Evolutionary conservation across 129 eudicot species (phyloP).

Genomic region (carrot (Daucus carota)): DH1_v3.0 NC_030388.2:32685501-32686000

Average conservation of each 20-base stretch:
- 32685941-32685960: too few relatives aligned
- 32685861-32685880: too few relatives aligned
- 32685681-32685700: not conserved
- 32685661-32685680: too few relatives aligned
- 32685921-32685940: too few relatives aligned
- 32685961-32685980: not conserved
- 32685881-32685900: too few relatives aligned
- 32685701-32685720: conserved; percentile 1
- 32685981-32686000: not conserved
- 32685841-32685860: too few relatives aligned
- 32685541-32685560: not conserved
- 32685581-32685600: not conserved
- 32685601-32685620: not conserved
- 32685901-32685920: too few relatives aligned
- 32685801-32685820: conserved; percentile 5
- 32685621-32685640: too few relatives aligned
- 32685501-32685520: not conserved
- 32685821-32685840: too few relatives aligned
- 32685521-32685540: not conserved
- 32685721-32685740: not conserved
- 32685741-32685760: not conserved
- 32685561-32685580: not conserved
- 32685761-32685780: not conserved
- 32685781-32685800: not conserved
- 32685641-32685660: not conserved